Evolutionary conservation across 1,284 basidiomycete species (phyloP), one percentile per base, ranked within the genome.

Genomic region (Ceratobasidium sp.): DNA sequence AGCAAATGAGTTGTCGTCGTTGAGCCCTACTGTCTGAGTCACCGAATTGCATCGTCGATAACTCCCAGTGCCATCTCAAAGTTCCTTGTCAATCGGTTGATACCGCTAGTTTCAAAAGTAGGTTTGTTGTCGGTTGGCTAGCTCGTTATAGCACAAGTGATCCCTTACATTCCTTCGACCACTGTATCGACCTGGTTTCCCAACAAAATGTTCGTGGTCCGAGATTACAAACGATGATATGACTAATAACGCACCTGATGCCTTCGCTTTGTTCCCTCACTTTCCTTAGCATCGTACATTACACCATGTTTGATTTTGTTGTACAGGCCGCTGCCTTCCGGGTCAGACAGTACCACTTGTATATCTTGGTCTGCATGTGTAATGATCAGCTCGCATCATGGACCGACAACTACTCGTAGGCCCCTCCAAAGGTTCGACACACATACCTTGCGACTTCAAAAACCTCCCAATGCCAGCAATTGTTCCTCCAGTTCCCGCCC

Each of bases 261-360:
- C 67, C 97, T 87, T 80, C 98, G 86, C 81, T 96, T 95, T n/a
- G 93, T 98, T 1, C 98, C 97, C 85, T 99, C 98, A 50, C 91
- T 92, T 86, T 99, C 98, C 81, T 91, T 95, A 3, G 87, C 86
- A 82, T 96, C 94, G 83, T 93, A 99, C 95, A 99, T 95, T 26
- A 99, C 98, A 7, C 96, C 97, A 81, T 92, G 90, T 85, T 94
- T 95, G 77, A 97, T 90, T 93, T 97, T 98, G 86, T 99, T 98
- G 86, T 94, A 98, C 74, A 99, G 86, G 0, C 98, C 97, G 80
- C 95, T 97, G 1, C 97, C 97, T 82, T 97, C 94, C 0, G 97
- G 97, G 86, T 99, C 97, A 1, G 95, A 91, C 46, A 99, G 88
- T 3, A 93, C 91, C 15, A 98, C 88, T n/a, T 90, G 83, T 67